A percentile compares a stretch with the other conserved stretches of the same genome.
Conservation (phyloP, 1,284 basidiomycete genomes). For the Cutaneotrichosporon curvatum region DNA sequence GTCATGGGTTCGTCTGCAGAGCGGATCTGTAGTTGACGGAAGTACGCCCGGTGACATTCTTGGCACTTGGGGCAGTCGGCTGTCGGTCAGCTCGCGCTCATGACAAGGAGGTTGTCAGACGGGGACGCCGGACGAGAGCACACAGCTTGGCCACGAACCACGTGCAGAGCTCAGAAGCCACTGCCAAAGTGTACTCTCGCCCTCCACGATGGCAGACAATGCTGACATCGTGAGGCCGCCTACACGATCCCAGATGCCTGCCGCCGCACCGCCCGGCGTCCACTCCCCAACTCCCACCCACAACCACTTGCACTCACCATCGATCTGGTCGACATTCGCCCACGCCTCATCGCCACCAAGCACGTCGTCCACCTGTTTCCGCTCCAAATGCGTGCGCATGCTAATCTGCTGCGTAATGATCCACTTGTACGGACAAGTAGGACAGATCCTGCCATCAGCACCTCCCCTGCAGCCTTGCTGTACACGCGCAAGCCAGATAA, state of each 20-base stretch:
- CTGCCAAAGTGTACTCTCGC: too few relatives aligned
- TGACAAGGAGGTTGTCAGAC: neutral
- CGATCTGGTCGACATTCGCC: conserved; percentile 88
- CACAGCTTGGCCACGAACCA: too few relatives aligned
- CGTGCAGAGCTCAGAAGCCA: too few relatives aligned
- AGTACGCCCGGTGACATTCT: conserved; percentile 71
- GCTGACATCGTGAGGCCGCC: too few relatives aligned
- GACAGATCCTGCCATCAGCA: conserved; percentile 68
- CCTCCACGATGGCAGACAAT: too few relatives aligned
- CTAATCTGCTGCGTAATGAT: conserved; percentile 72
- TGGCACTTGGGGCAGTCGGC: conserved; percentile 79
- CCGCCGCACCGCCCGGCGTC: too few relatives aligned
- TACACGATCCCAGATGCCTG: too few relatives aligned
- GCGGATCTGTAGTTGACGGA: conserved; percentile 91
- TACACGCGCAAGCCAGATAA: too few relatives aligned
- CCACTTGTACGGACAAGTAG: conserved; percentile 91
- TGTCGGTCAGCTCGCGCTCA: conserved; percentile 1
- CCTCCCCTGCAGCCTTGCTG: neutral
- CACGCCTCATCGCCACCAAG: conserved; percentile 88
- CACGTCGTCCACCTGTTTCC: conserved; percentile 88
- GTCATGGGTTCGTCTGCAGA: conserved; percentile 97
- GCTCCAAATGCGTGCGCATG: conserved; percentile 68
- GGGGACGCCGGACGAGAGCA: neutral
- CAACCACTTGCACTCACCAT: conserved; percentile 51
- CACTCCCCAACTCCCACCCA: neutral